Base-by-base conservation (phyloP, 768 basidiomycete species). In the Trametes sanguinea region DNA sequence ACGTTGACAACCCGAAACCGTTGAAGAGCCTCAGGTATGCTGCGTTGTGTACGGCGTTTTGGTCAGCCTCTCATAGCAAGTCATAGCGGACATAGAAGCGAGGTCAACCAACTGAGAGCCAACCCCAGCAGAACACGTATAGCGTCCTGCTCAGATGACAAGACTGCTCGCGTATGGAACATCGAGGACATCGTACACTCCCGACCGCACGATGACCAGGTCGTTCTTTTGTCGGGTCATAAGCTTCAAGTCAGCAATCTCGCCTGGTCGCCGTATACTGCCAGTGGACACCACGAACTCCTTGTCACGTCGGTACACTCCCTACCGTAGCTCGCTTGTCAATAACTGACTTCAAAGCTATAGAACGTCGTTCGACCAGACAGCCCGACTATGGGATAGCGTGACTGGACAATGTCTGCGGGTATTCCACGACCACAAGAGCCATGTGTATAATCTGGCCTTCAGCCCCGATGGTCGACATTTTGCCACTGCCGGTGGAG, bases 61-160 rank as follows among this genome's bases (percentile, higher is more conserved):
- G n/a, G 43, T 43, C 11, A 37, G 14, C 9, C 6, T 6, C 29
- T 14, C 16, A 35, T 1, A 16, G 14, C 2, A 4, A 8, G 11
- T 51, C 2, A 8, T 14, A 91, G 89, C 40, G 91, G 90, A 1
- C 92, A 94, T 66, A 77, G 76, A 17, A 82, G 86, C 60, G 92
- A 94, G 71, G 81, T 94, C 64, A 94, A 91, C 68, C 86, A 90
- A 71, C 81, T 94, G 52, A 87, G 85, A 70, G 83, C 82, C 65
- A 92, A 89, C 62, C 76, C 83, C 14, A 76, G 81, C n/a, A 76
- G 82, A 40, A 90, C 87, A 33, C 81, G 83, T 44, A 70, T 94
- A 46, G 90, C 90, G 11, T 89, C 90, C 5, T 92, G 90, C 71
- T 91, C 92, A 0, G 92, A 94, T 68, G 92, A 94, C 65, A 77